These are phyloP conservation scores for Corymbia maculata DNA, from an alignment of 345 rosid species.

Conservation along the genomic window DNA sequence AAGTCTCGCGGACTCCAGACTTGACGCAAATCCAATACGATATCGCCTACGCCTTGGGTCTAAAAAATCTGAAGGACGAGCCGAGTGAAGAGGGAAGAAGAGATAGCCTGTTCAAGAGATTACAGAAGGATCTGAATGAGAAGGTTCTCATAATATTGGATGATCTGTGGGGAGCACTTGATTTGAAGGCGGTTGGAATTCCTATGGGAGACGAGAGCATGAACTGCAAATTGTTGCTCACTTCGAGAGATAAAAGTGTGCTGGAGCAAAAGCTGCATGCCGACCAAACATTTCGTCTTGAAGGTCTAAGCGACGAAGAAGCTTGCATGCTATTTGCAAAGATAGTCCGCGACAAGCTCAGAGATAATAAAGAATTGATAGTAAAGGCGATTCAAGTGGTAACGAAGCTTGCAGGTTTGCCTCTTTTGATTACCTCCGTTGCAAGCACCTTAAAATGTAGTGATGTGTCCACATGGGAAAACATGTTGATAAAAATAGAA, in stretches of 20 bases:
- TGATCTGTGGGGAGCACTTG: accelerated
- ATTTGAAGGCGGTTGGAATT: too few relatives aligned
- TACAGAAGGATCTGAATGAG: accelerated
- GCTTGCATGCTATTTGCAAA: not conserved
- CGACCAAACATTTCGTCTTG: accelerated
- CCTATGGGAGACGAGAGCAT: accelerated
- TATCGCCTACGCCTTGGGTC: not conserved
- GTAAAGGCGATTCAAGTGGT: accelerated
- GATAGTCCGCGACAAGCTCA: accelerated
- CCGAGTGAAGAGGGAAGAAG: accelerated
- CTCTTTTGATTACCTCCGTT: not conserved
- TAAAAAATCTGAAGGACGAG: not conserved
- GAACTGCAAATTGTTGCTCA: not conserved
- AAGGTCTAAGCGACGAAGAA: accelerated
- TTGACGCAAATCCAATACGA: too few relatives aligned
- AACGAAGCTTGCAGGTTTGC: not conserved
- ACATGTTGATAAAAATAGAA: not conserved
- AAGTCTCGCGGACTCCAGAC: not conserved
- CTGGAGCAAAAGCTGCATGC: not conserved
- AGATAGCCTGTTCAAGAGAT: accelerated
- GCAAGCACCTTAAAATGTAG: accelerated
- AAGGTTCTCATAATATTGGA: too few relatives aligned
- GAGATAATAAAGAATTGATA: too few relatives aligned
- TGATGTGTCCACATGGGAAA: accelerated
- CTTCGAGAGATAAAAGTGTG: accelerated